Base-by-base conservation (phyloP, 306 rosid genomes). In the Fragaria vesca region DNA sequence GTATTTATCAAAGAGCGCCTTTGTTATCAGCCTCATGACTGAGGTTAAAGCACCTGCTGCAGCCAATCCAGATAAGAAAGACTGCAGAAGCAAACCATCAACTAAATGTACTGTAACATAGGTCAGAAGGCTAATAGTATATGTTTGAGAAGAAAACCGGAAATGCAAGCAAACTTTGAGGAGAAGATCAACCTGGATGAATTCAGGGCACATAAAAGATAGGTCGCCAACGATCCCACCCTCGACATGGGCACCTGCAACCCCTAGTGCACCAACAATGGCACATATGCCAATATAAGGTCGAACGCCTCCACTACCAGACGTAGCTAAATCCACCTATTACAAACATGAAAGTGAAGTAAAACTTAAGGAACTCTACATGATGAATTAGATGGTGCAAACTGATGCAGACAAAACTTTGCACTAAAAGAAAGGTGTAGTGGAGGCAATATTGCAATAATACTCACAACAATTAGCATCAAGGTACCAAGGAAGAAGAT, bases 211-310 rank as follows among this genome's bases (percentile, higher is more conserved):
- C 97, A 94, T 90, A 3, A 84, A 62, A 58, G 88, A 75, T 17
- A 94, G 55, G 71, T 94, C 97, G 73, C 98, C 97, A 18, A 88
- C 82, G 85, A 94, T 86, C 69, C 98, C 97, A 75, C 98, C 94
- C 82, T 89, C 89, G 43, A 89, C 96, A 81, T 61, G 84, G 50
- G 96, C 97, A 78, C 92, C 88, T 46, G 94, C 93, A 6, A 94
- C 18, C 52, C 98, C 97, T 75, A 94, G 92, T 54, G 78, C 77
- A 74, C 82, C 91, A 62, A 83, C 84, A 26, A 92, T 84, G 10
- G 38, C 32, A 73, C 98, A 91, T 54, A 94, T 13, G 81, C 91
- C 71, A 48, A 88, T 61, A 74, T 77, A 94, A 70, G 88, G 83
- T 71, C 87, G 86, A 34, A 90, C 61, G 30, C 91, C 96, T 40